Base-by-base conservation (phyloP, 2,329 filamentous ascomycete species). In the Paraphoma sp. region DNA sequence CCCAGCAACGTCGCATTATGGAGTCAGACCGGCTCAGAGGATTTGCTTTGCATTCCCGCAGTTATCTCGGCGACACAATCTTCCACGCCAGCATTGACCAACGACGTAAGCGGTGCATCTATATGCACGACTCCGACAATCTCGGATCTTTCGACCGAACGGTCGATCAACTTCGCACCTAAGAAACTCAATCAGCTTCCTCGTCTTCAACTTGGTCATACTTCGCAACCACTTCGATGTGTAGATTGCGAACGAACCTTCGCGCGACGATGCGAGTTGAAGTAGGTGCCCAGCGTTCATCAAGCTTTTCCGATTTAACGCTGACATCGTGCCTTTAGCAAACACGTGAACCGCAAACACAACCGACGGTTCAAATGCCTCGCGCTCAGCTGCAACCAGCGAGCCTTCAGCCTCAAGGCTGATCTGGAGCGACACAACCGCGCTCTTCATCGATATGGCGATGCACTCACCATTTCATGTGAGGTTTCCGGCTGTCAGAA, bases 341-440 rank as follows among this genome's bases (percentile, higher is more conserved):
- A 36, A 36, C 54, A 57, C 40, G 12, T 38, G 28, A 48, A 57
- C 29, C 49, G 54, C 17, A 53, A 53, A 38, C 54, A 57, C 40
- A 53, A 48, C n/a, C 49, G 49, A 8, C 43, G 48, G 7, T 57
- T 42, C 36, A 45, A 41, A 28, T 57, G 54, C 48, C 12, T 12
- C n/a, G 30, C 41, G 16, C 12, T n/a, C 9, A 42, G 45, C 11
- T 57, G 54, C 40, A 17, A 28, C 16, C 54, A 57, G 30, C 17
- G 29, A 30, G 33, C 54, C 9, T 57, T 57, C 28, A 44, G 45
- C 16, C 45, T 57, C 12, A 23, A 23, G 30, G 30, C 48, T 8
- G 54, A 57, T 33, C 45, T 57, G 12, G 31, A 38, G 33, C 45
- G 17, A 12, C n/a, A 55, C 38, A 33, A n/a, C 17, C 44, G 44